A percentile compares a stretch with the other conserved stretches of the same genome.
Evolutionary conservation across 768 basidiomycete species (phyloP).

Genomic region (Obba rivulosa): DNA sequence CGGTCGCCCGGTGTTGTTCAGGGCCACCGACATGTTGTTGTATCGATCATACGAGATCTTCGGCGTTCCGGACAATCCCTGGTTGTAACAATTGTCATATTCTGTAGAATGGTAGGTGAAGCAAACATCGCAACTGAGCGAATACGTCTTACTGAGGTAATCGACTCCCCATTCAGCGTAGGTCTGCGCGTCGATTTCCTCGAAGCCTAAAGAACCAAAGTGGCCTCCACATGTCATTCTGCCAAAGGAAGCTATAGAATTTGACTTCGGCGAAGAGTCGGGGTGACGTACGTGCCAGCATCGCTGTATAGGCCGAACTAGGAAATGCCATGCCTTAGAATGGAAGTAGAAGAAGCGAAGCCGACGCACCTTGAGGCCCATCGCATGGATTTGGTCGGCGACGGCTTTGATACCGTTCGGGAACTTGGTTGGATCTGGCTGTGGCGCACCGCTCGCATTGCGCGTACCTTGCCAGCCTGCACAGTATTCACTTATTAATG

Average conservation of each 20-base stretch:
- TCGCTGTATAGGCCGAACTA: conserved; percentile 33
- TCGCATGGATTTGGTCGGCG: conserved; percentile 27
- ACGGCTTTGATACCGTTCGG: conserved; percentile 25
- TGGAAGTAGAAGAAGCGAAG: not conserved
- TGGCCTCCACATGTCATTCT: conserved; percentile 31
- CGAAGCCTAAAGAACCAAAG: conserved; percentile 35
- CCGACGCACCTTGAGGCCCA: conserved; percentile 26
- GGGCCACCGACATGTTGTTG: conserved; percentile 31
- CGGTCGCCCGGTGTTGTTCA: conserved; percentile 33
- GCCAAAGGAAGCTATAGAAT: not conserved
- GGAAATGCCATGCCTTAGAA: not conserved
- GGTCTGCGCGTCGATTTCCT: conserved; percentile 35
- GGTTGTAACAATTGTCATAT: conserved; percentile 38
- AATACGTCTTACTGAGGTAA: conserved; percentile 25
- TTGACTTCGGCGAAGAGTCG: not conserved
- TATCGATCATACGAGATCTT: conserved; percentile 31
- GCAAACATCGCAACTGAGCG: not conserved
- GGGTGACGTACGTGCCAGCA: conserved; percentile 25
- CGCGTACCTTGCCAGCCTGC: conserved; percentile 29
- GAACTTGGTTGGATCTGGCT: conserved; percentile 26
- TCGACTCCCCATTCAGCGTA: conserved; percentile 36
- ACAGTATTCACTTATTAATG: not conserved
- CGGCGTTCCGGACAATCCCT: conserved; percentile 31
- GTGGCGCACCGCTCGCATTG: conserved; percentile 24
- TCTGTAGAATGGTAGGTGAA: conserved; percentile 10